Base-by-base conservation (phyloP, 2,329 filamentous ascomycete species). In the Tolypocladium album region DNA sequence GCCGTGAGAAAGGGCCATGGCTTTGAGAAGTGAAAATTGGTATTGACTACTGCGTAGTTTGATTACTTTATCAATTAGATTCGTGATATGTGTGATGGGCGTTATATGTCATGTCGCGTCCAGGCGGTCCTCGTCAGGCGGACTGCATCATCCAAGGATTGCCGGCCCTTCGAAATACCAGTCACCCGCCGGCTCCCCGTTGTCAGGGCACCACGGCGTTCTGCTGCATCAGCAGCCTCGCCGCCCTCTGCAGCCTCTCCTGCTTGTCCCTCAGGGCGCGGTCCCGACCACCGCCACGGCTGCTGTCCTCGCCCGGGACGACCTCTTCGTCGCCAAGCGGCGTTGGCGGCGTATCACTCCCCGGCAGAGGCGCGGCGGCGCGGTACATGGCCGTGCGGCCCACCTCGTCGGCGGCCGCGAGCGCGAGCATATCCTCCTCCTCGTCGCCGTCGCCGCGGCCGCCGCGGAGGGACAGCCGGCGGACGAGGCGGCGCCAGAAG, bases 241-340 rank as follows among this genome's bases (percentile, higher is more conserved):
- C 70, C 1, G 78, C 78, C 38, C 77, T 69, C 47, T 69, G 67
- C 36, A 80, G 62, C 57, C 78, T 70, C 47, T 75, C 74, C 57
- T 73, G 70, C 61, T 69, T 75, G 55, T 74, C 70, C 55, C 65
- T 67, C 55, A 76, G 63, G 2, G 69, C 69, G 11, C 67, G 67
- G 47, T 61, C 64, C 12, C 62, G 61, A 8, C 61, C 64, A 53
- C 65, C 64, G 50, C 65, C 64, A 15, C 67, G 64, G 40, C 67
- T 67, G 58, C 66, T 70, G 36, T 69, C 67, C 34, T 66, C 66
- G 13, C 52, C 64, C 17, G 60, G 63, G 11, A 52, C 60, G 8
- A 62, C 64, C 53, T 66, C 66, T 15, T 67, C 66, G 0, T 66
- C 63, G n/a, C 64, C 64, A 36, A 31, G 64, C 60, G 2, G 64